These are phyloP conservation scores for Fusarium domesticum DNA, from an alignment of 2,329 filamentous ascomycete species.

Conservation along the genomic window DNA sequence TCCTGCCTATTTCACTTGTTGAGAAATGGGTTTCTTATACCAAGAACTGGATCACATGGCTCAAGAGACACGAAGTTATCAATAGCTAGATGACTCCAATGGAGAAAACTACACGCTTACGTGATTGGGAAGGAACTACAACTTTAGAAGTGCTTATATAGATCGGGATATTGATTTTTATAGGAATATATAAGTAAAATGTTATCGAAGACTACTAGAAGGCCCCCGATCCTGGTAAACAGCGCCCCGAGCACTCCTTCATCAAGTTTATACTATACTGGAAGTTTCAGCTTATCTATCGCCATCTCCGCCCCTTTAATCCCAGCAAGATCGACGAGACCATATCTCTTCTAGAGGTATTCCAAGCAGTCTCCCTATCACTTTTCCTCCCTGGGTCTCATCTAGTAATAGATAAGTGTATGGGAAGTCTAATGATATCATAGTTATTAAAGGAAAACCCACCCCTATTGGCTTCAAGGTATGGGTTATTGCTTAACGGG, in stretches of 20 bases:
- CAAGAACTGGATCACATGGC: too few relatives aligned
- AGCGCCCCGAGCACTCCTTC: neutral
- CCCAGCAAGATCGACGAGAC: neutral
- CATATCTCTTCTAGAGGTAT: too few relatives aligned
- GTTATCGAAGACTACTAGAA: constrained; percentile 6
- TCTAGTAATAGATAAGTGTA: constrained; percentile 1
- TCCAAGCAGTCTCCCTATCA: neutral
- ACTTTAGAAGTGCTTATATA: too few relatives aligned
- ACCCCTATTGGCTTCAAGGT: constrained; percentile 10
- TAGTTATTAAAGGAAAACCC: neutral
- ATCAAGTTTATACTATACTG: neutral
- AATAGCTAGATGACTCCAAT: too few relatives aligned
- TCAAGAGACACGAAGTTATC: too few relatives aligned
- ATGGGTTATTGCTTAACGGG: constrained; percentile 5
- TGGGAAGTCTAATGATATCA: constrained; percentile 1
- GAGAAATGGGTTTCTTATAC: too few relatives aligned
- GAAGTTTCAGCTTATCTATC: constrained; percentile 3
- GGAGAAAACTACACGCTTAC: too few relatives aligned
- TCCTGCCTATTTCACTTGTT: too few relatives aligned
- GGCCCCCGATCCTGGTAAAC: neutral
- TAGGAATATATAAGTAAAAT: constrained; percentile 8
- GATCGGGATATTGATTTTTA: too few relatives aligned
- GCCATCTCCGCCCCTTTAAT: constrained; percentile 1
- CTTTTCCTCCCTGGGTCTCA: neutral
- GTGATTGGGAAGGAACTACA: too few relatives aligned